Evolutionary conservation across 2,329 filamentous ascomycete species (phyloP).

Genomic region (Tolypocladium nubicola): DNA sequence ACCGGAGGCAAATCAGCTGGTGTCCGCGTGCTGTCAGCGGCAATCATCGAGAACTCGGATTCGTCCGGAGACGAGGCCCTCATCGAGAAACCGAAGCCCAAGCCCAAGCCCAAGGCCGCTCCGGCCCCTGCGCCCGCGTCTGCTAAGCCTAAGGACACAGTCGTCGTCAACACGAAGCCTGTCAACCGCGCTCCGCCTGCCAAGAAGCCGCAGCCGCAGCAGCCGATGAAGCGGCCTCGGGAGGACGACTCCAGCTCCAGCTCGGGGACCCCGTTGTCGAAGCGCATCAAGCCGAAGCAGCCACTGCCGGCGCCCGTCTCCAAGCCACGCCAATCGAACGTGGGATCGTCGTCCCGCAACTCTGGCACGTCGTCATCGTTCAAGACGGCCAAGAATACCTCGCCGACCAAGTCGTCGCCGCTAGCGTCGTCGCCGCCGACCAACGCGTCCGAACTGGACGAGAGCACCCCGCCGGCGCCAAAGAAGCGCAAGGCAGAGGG

Average conservation of each 20-base stretch:
- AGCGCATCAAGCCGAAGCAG: slow-evolving; percentile 43
- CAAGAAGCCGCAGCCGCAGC: slow-evolving; percentile 15
- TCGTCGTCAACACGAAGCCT: slow-evolving; percentile 21
- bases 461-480: slow-evolving; percentile 18
- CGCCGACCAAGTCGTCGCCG: slow-evolving; percentile 52
- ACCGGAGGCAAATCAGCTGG: slow-evolving; percentile 22
- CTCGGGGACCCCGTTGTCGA: slow-evolving; percentile 46
- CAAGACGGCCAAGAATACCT: slow-evolving; percentile 42
- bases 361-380: slow-evolving; percentile 26
- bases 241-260: slow-evolving; percentile 49
- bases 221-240: slow-evolving; percentile 37
- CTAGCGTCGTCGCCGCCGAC: slow-evolving; percentile 56
- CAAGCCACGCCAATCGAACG: slow-evolving; percentile 39
- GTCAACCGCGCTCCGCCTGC: slow-evolving; percentile 19
- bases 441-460: slow-evolving; percentile 52
- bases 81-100: slow-evolving; percentile 16
- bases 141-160: slow-evolving; percentile 17
- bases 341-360: slow-evolving; percentile 32
- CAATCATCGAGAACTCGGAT: slow-evolving; percentile 45
- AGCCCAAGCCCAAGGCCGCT: slow-evolving; percentile 9
- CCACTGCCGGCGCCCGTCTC: slow-evolving; percentile 18
- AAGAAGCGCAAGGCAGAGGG: slow-evolving; percentile 34
- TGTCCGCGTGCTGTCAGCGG: slow-evolving; percentile 41
- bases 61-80: slow-evolving; percentile 40
- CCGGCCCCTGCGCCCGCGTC: neutral